A percentile compares a stretch with the other conserved stretches of the same genome.
These are phyloP conservation scores for Ilex paraguariensis DNA, from an alignment of 305 asterid species.

Conservation along the genomic window DNA sequence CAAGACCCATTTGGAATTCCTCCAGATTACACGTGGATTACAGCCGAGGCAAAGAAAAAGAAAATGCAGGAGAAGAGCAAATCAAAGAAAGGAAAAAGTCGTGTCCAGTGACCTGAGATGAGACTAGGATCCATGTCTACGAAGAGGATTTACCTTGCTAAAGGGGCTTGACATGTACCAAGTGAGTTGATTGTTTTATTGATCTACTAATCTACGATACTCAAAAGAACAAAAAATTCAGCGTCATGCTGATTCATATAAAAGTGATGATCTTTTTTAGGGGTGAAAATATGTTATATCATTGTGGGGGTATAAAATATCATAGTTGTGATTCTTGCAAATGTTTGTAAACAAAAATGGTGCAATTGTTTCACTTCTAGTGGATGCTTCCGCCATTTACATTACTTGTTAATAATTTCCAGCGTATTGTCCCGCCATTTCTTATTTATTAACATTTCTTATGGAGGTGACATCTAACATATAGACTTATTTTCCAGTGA, in stretches of 20 bases:
- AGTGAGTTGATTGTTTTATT: not conserved
- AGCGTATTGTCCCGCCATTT: too few species aligned
- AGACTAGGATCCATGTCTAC: not conserved
- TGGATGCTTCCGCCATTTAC: slow-evolving; percentile 12
- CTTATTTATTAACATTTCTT: too few species aligned
- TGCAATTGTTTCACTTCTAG: slow-evolving; percentile 20
- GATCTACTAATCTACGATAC: slow-evolving; percentile 3
- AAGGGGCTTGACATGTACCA: not conserved
- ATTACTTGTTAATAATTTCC: slow-evolving; percentile 7
- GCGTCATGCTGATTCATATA: not conserved
- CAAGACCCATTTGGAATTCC: slow-evolving; percentile 87
- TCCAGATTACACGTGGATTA: slow-evolving; percentile 69
- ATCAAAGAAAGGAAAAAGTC: slow-evolving; percentile 57
- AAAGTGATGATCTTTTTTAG: slow-evolving; percentile 3
- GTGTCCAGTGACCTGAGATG: slow-evolving; percentile 26
- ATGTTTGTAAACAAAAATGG: slow-evolving; percentile 20
- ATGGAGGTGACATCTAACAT: too few species aligned
- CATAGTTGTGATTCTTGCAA: slow-evolving; percentile 27
- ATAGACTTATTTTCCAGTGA: too few species aligned
- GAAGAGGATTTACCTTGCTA: not conserved
- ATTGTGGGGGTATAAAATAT: slow-evolving; percentile 34
- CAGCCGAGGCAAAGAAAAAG: slow-evolving; percentile 87
- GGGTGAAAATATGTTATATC: slow-evolving; percentile 2
- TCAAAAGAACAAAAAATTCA: not conserved
- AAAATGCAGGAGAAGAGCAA: slow-evolving; percentile 85